A percentile compares a stretch with the other conserved stretches of the same genome.
Evolutionary conservation across 2,329 filamentous ascomycete species (phyloP).

Genomic region (Fusarium verticillioides): DNA sequence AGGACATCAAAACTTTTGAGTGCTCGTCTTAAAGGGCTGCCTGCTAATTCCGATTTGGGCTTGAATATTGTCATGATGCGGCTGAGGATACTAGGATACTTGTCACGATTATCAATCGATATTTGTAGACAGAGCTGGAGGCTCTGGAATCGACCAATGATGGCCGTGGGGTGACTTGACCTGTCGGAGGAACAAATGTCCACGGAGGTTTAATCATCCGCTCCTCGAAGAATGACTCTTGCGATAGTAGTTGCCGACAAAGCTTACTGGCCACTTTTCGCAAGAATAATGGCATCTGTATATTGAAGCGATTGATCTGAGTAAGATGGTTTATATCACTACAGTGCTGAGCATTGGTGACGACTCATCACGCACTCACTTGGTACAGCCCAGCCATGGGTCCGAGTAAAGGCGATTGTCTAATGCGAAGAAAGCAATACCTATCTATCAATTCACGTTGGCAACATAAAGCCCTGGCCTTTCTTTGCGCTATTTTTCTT

Average conservation of each 20-base stretch:
- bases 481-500: fast-evolving
- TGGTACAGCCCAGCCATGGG: fast-evolving
- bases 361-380: fast-evolving
- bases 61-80: neutral
- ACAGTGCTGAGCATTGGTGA: fast-evolving
- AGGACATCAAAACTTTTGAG: too few species aligned
- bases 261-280: too few species aligned
- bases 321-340: too few species aligned
- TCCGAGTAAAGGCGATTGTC: fast-evolving
- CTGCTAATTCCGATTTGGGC: fast-evolving
- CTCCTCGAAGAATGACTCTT: too few species aligned
- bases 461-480: fast-evolving
- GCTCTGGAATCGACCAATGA: neutral
- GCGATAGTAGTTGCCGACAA: neutral
- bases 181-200: neutral
- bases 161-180: neutral
- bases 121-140: neutral
- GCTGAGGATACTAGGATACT: too few species aligned
- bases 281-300: neutral
- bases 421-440: neutral
- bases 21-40: fast-evolving
- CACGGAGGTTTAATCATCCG: neutral
- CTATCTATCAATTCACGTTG: fast-evolving
- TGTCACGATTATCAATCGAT: neutral
- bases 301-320: too few species aligned